Base-by-base conservation (phyloP, 2,329 filamentous ascomycete species). In the Periconia sp. region DNA sequence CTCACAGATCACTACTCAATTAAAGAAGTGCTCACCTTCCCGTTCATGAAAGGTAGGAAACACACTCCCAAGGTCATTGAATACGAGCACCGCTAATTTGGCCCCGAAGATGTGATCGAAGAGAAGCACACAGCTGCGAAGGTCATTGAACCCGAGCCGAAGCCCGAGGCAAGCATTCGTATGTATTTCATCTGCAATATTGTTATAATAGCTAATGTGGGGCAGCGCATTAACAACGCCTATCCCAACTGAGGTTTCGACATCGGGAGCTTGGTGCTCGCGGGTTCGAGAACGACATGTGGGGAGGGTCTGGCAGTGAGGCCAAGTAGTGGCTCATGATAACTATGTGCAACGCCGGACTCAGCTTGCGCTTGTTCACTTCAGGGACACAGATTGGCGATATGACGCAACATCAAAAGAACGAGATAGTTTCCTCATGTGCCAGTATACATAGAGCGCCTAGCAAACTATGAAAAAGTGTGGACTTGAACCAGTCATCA, bases 1-100 rank as follows among this genome's bases (percentile, higher is more conserved):
- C 75, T 96, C 69, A 95, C 92, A 36, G 84, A 96, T 74, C 89
- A 96, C 76, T 94, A 95, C 77, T 89, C 84, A 59, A 99, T 99
- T 71, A 92, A 94, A 74, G 94, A 99, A 74, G 92, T 97, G 3
- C 76, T 97, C 51, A 85, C 92, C 7, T 99, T 99, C 84, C 94
- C 94, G 9, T 92, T 96, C 76, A 96, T 99, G 89, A 96, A 95
- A 83, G 36, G 32, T 35, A 35, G 25, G 32, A 15, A 15, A 24
- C 16, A 33, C 10, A 22, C 11, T 15, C 2, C 12, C 7, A 7
- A 2, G 8, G 12, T 13, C 7, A 35, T 34, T 10, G 2, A 24
- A 9, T 6, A 17, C 17, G 30, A 18, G 30, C 30, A 9, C 10
- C 19, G 32, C 32, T 35, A 35, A 35, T 15, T 7, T 35, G 22